Percentiles rank a stretch among this genome's conserved stretches.
Evolutionary conservation across 148 eudicot genomes (phyloP).

Genomic region (Vaccinium corymbosum): DNA sequence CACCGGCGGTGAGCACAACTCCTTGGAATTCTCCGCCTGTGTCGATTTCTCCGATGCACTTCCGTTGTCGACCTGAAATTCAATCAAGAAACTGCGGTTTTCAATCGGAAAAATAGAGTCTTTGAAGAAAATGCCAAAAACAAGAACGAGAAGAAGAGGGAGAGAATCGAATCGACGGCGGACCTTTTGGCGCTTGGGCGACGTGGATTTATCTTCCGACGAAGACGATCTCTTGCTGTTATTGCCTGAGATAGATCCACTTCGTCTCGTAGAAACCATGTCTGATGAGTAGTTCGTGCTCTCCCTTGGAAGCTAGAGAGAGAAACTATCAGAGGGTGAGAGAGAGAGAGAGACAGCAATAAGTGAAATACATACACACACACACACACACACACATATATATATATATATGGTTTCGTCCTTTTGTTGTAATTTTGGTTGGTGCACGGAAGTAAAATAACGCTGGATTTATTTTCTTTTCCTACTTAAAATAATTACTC

Average conservation of each 20-base stretch:
- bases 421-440: neutral
- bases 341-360: slow-evolving; percentile 12
- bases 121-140: neutral
- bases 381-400: neutral
- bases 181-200: slow-evolving; percentile 73
- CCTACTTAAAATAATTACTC: too few species aligned
- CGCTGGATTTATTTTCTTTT: too few species aligned
- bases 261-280: slow-evolving; percentile 87
- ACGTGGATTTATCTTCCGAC: slow-evolving; percentile 51
- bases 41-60: slow-evolving; percentile 40
- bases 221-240: slow-evolving; percentile 44
- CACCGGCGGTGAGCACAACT: slow-evolving; percentile 29
- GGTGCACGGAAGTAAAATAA: neutral
- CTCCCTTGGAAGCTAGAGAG: slow-evolving; percentile 14
- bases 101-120: slow-evolving; percentile 13
- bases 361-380: neutral
- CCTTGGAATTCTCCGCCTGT: slow-evolving; percentile 54
- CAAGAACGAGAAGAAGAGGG: neutral
- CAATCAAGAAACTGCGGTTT: neutral
- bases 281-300: slow-evolving; percentile 18
- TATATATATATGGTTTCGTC: neutral
- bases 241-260: slow-evolving; percentile 62
- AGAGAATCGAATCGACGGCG: neutral
- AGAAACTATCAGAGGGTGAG: slow-evolving; percentile 8
- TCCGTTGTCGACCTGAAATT: slow-evolving; percentile 46